phyloP scores from a whole-genome alignment of 768 basidiomycete genomes.

The Pleurotus tuoliensis region DNA sequence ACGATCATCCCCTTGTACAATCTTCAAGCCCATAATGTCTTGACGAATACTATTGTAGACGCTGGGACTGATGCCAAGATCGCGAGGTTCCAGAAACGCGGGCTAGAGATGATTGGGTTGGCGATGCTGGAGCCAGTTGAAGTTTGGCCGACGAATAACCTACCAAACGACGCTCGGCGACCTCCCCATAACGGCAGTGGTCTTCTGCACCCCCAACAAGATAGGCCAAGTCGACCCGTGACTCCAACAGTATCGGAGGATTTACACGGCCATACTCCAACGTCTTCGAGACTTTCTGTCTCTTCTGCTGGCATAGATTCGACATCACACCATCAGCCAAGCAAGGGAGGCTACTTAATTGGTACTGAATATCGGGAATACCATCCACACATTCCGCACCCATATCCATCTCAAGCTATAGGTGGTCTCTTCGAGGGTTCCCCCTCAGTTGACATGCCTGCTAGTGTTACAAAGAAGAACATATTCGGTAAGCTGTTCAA shows the following conservation, averaged over 20 bases:
- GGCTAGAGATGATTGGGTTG: slow-evolving; percentile 74
- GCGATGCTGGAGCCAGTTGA: slow-evolving; percentile 80
- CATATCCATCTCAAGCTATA: neutral
- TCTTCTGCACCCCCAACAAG: neutral
- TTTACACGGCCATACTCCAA: slow-evolving; percentile 8
- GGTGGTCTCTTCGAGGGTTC: neutral
- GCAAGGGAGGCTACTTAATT: neutral
- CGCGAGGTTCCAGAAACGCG: slow-evolving; percentile 68
- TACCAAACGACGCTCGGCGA: neutral
- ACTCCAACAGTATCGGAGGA: slow-evolving; percentile 1
- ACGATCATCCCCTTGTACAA: slow-evolving; percentile 86
- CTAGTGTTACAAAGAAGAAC: slow-evolving; percentile 39
- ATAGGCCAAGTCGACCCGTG: slow-evolving; percentile 1
- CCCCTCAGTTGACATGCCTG: neutral
- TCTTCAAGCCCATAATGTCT: slow-evolving; percentile 81
- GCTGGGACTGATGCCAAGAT: slow-evolving; percentile 88
- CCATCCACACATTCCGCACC: slow-evolving; percentile 11
- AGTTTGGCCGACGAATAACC: slow-evolving; percentile 43
- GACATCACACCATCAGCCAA: neutral
- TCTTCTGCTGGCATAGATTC: slow-evolving; percentile 8
- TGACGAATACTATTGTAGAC: slow-evolving; percentile 83
- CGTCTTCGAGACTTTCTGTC: slow-evolving; percentile 6
- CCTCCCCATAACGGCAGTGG: neutral
- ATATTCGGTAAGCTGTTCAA: slow-evolving; percentile 76
- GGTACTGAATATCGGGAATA: neutral